Evolutionary conservation across 2,329 filamentous ascomycete genomes (phyloP), one percentile per base, ranked within the genome.

Genomic region (Microsporum ferrugineum): DNA sequence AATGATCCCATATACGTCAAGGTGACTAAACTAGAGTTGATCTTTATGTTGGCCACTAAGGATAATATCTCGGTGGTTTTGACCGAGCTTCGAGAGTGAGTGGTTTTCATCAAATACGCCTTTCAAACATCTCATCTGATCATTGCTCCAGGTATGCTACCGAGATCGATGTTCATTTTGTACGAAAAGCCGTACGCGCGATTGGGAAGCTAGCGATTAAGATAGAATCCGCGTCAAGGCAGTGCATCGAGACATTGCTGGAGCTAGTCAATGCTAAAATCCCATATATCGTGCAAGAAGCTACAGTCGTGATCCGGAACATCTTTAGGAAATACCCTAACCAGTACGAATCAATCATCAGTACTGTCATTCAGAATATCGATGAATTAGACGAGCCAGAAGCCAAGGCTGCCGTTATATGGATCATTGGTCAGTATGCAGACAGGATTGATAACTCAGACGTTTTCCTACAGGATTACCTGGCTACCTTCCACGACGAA

Each of bases 1-100:
- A 99, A 99, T 73, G 94, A 99, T 71, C 94, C 94, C 0, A 99
- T 99, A 65, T 99, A 97, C 73, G 94, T 99, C 77, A 99, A 99
- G 75, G 94, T 99, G 58, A 99, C 94, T 14, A 99, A 99, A 76
- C 82, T 99, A 57, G 94, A 99, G 76, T 83, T 99, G 68, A 97
- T 99, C 66, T 99, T 99, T 75, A 99, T 97, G 94, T 82, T 99
- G 63, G 94, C 94, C 5, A 96, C 85, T 38, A 91, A 96, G 75
- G 88, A 87, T 69, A 99, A 99, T 72, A 99, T 99, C 68, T 87
- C 90, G 57, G 90, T 97, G 71, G 94, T 99, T 0, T 76, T 99
- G 66, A 95, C 91, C 1, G 94, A 99, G 73, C 77, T 99, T 61
- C 85, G 91, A 71, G 94, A 99, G 80, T 95, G 73, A 68, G 80